A percentile compares a stretch with the other conserved stretches of the same genome.
Conservation (phyloP, 306 rosid genomes). For the Pterocarpus macrocarpus region DNA sequence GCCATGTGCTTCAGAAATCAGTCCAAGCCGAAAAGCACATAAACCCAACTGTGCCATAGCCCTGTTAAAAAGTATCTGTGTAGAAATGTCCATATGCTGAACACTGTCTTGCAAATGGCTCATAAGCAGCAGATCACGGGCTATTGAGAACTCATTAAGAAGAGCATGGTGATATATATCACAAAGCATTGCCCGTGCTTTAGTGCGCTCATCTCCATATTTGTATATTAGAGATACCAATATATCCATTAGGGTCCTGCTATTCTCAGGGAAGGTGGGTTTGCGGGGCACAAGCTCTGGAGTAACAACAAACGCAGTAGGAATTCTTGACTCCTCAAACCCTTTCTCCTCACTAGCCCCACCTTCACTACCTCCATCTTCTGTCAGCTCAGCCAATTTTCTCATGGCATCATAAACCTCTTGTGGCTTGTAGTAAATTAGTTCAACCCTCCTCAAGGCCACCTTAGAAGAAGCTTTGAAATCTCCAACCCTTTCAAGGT, state of each 20-base stretch:
- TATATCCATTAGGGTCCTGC: conserved; percentile 83
- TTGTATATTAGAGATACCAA: conserved; percentile 84
- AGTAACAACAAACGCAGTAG: conserved; percentile 79
- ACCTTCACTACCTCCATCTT: conserved; percentile 59
- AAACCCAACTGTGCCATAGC: conserved; percentile 97
- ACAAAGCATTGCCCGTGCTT: conserved; percentile 98
- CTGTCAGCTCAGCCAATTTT: conserved; percentile 78
- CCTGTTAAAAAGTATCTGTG: conserved; percentile 95
- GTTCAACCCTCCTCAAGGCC: conserved; percentile 85
- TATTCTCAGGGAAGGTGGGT: conserved; percentile 84
- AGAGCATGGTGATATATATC: conserved; percentile 97
- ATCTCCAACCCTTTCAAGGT: conserved; percentile 74
- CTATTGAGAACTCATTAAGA: conserved; percentile 76
- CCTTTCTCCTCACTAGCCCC: conserved; percentile 62
- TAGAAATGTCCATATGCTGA: conserved; percentile 93
- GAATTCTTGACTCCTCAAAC: conserved; percentile 72
- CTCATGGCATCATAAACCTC: conserved; percentile 97
- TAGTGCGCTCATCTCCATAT: conserved; percentile 90
- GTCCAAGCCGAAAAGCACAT: conserved; percentile 86
- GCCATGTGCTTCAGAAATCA: conserved; percentile 84
- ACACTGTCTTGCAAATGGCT: conserved; percentile 93
- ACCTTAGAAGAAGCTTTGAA: conserved; percentile 85
- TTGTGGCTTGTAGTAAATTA: conserved; percentile 89
- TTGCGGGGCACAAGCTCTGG: conserved; percentile 88
- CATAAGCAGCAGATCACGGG: conserved; percentile 95